These are phyloP conservation scores for Przewalskia tangutica DNA, from an alignment of 257 asterid genomes.

Conservation along the genomic window DNA sequence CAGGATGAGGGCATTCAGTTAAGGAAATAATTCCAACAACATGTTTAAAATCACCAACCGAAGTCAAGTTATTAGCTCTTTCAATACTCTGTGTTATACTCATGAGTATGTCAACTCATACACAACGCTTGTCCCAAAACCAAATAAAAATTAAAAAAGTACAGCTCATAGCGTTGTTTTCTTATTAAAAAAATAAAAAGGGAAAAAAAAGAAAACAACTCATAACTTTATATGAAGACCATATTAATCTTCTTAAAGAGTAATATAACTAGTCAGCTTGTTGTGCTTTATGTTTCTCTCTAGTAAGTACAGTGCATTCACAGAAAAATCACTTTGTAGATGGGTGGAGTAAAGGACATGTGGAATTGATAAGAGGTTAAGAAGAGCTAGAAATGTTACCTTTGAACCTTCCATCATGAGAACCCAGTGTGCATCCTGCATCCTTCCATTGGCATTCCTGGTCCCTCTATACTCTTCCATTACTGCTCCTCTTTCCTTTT, in stretches of 20 bases:
- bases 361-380: neutral
- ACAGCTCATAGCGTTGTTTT: neutral
- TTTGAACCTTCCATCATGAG: conserved; percentile 98
- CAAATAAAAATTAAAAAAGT: neutral
- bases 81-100: neutral
- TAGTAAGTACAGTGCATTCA: neutral
- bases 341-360: neutral
- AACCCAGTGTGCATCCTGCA: conserved; percentile 95
- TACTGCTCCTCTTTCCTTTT: conserved; percentile 96
- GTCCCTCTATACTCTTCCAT: conserved; percentile 81
- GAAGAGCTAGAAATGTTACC: conserved; percentile 21
- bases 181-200: neutral
- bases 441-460: conserved; percentile 87
- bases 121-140: neutral
- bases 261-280: neutral
- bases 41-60: neutral
- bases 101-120: neutral
- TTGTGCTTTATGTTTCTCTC: neutral
- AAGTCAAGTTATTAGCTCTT: neutral
- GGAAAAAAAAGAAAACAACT: neutral
- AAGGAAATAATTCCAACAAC: neutral
- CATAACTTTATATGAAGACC: neutral
- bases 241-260: neutral
- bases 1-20: neutral
- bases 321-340: neutral